A percentile compares a stretch with the other conserved stretches of the same genome.
phyloP scores from a whole-genome alignment of 805 yeast genomes.

The Candida taoyuanica region DNA sequence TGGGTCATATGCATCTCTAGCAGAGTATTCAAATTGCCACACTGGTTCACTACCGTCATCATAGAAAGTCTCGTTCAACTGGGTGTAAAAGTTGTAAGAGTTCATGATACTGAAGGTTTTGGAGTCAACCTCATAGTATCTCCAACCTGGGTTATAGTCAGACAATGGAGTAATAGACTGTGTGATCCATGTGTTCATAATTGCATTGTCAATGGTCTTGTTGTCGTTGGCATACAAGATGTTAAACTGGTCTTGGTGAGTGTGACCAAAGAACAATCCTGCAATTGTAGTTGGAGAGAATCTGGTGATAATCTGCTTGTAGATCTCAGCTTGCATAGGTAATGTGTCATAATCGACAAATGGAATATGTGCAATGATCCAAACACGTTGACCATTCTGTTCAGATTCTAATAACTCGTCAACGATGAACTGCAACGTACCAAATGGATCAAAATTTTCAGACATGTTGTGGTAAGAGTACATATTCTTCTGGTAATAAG shows the following conservation, averaged over 20 bases:
- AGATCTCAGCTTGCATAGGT: conserved; percentile 55
- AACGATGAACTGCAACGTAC: conserved; percentile 55
- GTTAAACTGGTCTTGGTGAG: conserved; percentile 65
- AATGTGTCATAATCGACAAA: conserved; percentile 49
- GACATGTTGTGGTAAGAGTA: conserved; percentile 49
- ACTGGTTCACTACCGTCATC: conserved; percentile 51
- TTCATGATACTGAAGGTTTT: conserved; percentile 58
- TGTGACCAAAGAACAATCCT: conserved; percentile 65
- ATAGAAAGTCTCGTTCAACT: conserved; percentile 51
- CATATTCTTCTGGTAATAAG: conserved; percentile 60
- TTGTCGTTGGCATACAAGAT: conserved; percentile 48
- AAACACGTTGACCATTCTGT: conserved; percentile 53
- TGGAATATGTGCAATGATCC: conserved; percentile 72
- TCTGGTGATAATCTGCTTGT: conserved; percentile 55
- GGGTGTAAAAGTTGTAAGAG: conserved; percentile 54
- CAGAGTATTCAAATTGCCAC: conserved; percentile 62
- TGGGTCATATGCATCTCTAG: conserved; percentile 53
- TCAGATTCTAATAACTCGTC: conserved; percentile 62
- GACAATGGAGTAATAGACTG: conserved; percentile 63
- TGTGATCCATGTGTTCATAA: conserved; percentile 58
- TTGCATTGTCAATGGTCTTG: conserved; percentile 39
- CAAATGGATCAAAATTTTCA: conserved; percentile 52
- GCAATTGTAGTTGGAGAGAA: conserved; percentile 68
- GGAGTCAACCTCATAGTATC: conserved; percentile 64
- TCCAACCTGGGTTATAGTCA: conserved; percentile 65